These are phyloP conservation scores for Paragyromitra xinjiangensis DNA, from an alignment of 495 filamentous ascomycete genomes.

Conservation along the genomic window DNA sequence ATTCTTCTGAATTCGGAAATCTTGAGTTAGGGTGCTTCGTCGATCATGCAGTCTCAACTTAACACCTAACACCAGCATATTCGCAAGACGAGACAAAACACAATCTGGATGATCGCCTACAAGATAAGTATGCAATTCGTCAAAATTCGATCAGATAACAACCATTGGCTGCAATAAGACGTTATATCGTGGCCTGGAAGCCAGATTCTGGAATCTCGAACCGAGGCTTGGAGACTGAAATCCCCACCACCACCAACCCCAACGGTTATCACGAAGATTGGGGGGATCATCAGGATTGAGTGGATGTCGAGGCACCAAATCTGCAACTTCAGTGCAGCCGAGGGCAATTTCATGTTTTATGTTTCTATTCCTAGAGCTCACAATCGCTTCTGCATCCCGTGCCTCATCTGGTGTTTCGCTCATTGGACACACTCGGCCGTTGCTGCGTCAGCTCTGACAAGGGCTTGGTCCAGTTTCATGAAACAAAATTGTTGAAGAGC, in stretches of 20 bases:
- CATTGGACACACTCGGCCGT: not conserved
- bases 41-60: conserved; percentile 49
- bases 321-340: conserved; percentile 5
- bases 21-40: conserved; percentile 32
- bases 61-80: conserved; percentile 18
- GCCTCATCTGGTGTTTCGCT: not conserved
- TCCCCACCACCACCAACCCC: not conserved
- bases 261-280: conserved; percentile 13
- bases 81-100: conserved; percentile 44
- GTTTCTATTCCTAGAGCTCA: not conserved
- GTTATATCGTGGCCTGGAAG: not conserved
- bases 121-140: conserved; percentile 20
- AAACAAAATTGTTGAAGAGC: not conserved
- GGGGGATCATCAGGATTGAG: not conserved
- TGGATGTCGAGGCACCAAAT: not conserved
- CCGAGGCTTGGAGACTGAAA: not conserved
- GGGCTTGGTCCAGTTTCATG: conserved; percentile 18
- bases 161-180: not conserved
- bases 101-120: conserved; percentile 11
- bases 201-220: not conserved
- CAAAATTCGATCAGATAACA: conserved; percentile 34
- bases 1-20: conserved; percentile 25
- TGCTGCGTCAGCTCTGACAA: conserved; percentile 7
- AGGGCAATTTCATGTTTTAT: not conserved
- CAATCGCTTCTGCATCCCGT: not conserved